Evolutionary conservation across 805 yeast genomes (phyloP), one percentile per base, ranked within the genome.

Genomic region (Starmerella scarabaei): DNA sequence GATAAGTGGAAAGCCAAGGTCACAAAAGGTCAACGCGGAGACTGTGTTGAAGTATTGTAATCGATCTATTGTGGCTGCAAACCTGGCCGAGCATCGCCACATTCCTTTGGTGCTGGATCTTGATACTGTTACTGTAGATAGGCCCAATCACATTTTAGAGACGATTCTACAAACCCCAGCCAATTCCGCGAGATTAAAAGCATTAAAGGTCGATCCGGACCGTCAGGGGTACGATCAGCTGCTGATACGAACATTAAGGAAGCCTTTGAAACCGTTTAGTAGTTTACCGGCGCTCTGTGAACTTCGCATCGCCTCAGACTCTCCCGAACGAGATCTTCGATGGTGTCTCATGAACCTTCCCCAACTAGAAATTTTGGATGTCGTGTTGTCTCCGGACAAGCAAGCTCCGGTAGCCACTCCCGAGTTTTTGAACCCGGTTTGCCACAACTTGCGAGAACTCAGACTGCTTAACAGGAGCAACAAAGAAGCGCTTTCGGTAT

Each of bases 311-410:
- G 18, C 29, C 21, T 37, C 45, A 1, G 45, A 40, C 21, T 5
- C 36, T 5, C 42, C 48, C 4, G 48, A 44, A 7, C 30, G 24
- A 6, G 53, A 50, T 21, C 12, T 50, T 3, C 29, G 16, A 2
- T 50, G 50, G 50, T 46, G 48, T 16, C 21, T 50, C 2, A 26
- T 11, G 24, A 33, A 19, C 17, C 32, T 50, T 15, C 48, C 47
- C 6, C 21, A 38, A 9, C 41, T 50, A 1, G 41, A 33, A 18
- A 21, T 17, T 8, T 44, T 50, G 16, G 43, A 45, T 1, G 7
- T 50, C 15, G 32, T 20, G n/a, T 38, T 47, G 1, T 26, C 35
- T 2, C 27, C 41, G 12, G 38, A 23, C 11, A 15, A 26, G 11
- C 4, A 20, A 6, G 35, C 15, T 11, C n/a, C n/a, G 11, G 14